Evolutionary conservation across 176 grass and related monocot species (phyloP).

Genomic region (Oryza meyeriana): DNA sequence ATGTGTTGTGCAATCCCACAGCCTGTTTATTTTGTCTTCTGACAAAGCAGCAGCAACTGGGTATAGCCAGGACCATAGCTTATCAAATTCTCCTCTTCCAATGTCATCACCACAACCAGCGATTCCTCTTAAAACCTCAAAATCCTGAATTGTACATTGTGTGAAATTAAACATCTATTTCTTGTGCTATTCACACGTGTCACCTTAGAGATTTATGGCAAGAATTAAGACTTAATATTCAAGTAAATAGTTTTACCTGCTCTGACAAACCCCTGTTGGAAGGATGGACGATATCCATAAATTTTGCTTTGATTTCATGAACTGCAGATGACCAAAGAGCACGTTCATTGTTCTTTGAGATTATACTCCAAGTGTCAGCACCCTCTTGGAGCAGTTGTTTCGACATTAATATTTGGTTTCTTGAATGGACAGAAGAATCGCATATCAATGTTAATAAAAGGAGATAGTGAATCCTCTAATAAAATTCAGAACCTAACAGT

Average conservation of each 20-base stretch:
- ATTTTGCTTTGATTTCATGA: conserved; percentile 71
- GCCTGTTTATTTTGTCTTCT: conserved; percentile 57
- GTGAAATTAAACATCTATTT: conserved; percentile 13
- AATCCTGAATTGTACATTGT: conserved; percentile 44
- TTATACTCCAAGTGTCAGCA: conserved; percentile 64
- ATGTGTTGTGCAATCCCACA: conserved; percentile 64
- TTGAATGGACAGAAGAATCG: conserved; percentile 37
- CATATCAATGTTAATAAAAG: conserved; percentile 18
- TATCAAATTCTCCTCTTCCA: conserved; percentile 69
- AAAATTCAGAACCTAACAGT: neutral
- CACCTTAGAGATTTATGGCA: neutral
- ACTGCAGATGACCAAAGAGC: conserved; percentile 74
- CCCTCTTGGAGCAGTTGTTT: conserved; percentile 73
- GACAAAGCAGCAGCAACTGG: conserved; percentile 80
- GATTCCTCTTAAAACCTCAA: conserved; percentile 73
- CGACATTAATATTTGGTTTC: conserved; percentile 86
- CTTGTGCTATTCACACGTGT: neutral
- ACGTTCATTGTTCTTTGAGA: conserved; percentile 68
- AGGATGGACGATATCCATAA: conserved; percentile 58
- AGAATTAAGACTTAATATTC: neutral
- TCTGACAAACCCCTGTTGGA: conserved; percentile 61
- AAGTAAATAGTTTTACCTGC: conserved; percentile 52
- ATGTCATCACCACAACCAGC: conserved; percentile 67
- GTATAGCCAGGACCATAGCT: conserved; percentile 92
- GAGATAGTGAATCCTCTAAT: conserved; percentile 6